Evolutionary conservation across 129 eudicot species (phyloP).

Genomic region (Silybum marianum): DNA sequence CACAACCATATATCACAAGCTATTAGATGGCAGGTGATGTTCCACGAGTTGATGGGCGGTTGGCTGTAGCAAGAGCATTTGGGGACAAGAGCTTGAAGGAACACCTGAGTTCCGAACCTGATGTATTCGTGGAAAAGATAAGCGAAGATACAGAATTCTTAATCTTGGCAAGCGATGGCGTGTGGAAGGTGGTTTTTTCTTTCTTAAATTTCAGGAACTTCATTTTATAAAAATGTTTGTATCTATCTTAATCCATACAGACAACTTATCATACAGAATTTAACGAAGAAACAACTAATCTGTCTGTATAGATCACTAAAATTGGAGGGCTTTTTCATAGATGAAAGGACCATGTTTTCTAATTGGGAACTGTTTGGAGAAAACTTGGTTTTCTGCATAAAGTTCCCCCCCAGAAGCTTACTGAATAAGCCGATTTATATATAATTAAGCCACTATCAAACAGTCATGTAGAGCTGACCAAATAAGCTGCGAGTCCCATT

Average conservation of each 20-base stretch:
- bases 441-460: too few species aligned
- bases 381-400: too few species aligned
- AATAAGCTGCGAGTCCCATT: background rate
- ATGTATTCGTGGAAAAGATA: constrained; percentile 50
- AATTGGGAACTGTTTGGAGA: too few species aligned
- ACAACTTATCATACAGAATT: too few species aligned
- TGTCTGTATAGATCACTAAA: background rate
- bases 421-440: too few species aligned
- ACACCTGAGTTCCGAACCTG: constrained; percentile 93
- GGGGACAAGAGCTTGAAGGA: constrained; percentile 95
- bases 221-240: background rate
- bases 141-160: constrained; percentile 64
- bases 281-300: background rate
- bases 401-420: too few species aligned
- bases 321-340: too few species aligned
- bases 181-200: constrained; percentile 70
- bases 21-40: constrained; percentile 75
- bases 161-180: constrained; percentile 91
- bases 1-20: constrained; percentile 21
- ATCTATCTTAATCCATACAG: background rate
- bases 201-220: background rate
- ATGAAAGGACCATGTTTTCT: too few species aligned
- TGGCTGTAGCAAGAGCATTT: constrained; percentile 98
- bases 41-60: constrained; percentile 95
- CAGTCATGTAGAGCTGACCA: too few species aligned